These are phyloP conservation scores for Drosera capensis DNA, from an alignment of 148 eudicot genomes.

Conservation along the genomic window DNA sequence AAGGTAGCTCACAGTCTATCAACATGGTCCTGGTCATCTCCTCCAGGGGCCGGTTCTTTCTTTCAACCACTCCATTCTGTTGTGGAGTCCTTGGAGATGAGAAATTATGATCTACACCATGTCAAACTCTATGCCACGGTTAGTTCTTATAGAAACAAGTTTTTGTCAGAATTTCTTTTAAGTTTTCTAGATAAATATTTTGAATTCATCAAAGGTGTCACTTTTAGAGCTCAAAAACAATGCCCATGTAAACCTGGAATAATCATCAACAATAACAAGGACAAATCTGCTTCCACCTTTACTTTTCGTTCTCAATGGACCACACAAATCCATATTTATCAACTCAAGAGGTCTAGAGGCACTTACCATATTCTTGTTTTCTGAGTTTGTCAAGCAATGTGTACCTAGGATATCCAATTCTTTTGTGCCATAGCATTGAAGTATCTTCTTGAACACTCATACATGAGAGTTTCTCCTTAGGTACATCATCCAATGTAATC, in stretches of 20 bases:
- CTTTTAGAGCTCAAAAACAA: background rate
- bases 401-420: background rate
- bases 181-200: background rate
- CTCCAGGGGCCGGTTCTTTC: background rate
- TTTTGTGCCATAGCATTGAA: background rate
- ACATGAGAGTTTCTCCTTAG: background rate
- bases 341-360: background rate
- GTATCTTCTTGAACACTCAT: background rate
- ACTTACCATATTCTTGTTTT: constrained; percentile 1
- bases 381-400: background rate
- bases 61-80: background rate
- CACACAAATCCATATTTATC: constrained; percentile 1
- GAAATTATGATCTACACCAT: background rate
- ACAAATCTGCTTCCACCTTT: background rate
- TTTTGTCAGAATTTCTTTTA: no score
- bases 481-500: background rate
- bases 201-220: constrained; percentile 1
- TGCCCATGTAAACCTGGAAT: background rate
- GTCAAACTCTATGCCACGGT: background rate
- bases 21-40: no score
- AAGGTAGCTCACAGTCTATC: no score
- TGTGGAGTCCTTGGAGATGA: background rate
- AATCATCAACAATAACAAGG: no score
- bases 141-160: background rate
- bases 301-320: background rate